Evolutionary conservation across 257 asterid species (phyloP), one percentile per base, ranked within the genome.

Genomic region (Lycium ferocissimum): DNA sequence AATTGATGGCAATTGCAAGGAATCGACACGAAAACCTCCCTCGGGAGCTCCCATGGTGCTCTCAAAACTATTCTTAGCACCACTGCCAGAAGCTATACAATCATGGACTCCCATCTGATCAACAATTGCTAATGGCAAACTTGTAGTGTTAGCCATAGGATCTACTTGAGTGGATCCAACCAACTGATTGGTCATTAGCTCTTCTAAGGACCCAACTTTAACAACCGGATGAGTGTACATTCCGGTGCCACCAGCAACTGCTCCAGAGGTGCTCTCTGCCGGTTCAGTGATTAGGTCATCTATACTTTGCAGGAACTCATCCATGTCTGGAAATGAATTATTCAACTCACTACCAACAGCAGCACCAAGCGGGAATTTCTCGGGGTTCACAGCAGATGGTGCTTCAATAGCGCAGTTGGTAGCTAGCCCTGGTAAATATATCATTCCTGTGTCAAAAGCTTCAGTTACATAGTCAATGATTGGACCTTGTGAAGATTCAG

Each of bases 21-120:
- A 53, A 53, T 78, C 9, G n/a, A 53, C 26, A 14, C 65, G 33
- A 26, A 76, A 13, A 76, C 12, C 14, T 13, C 22, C 63, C 22
- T 1, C 82, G 7, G 26, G 82, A 78, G 47, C 47, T 14, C 20
- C 82, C 26, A 53, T 6, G 20, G 65, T 14, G 45, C 82, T 78
- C 13, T 5, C 49, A 76, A 26, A 76, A 51, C 12, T 43, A 20
- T 73, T 5, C 61, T 49, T 73, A 22, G 43, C 3, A 38, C 7
- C 82, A 51, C 14, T 76, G n/a, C 79, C 22, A 13, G 85, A 70
- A 82, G 65, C 2, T 56, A 8, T 61, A 20, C 63, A 70, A 54
- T 22, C 57, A 7, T n/a, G 37, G 35, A 47, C 1, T n/a, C 66
- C 76, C 7, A 49, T 37, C 66, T 20, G 79, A 82, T 33, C 66